These are phyloP conservation scores for Spergularia bocconei DNA, from an alignment of 148 eudicot species.

Conservation along the genomic window DNA sequence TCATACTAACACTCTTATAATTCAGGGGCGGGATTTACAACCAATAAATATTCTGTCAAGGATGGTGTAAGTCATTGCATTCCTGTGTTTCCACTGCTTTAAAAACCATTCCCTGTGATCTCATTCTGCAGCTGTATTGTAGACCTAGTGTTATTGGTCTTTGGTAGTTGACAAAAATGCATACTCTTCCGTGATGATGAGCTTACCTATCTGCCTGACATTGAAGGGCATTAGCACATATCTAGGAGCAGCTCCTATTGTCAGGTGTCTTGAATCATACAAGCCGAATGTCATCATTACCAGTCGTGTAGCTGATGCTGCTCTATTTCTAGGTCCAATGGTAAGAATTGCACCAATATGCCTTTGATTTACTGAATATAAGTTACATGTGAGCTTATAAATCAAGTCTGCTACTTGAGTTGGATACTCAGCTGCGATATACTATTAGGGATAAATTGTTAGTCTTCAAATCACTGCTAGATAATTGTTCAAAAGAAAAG, in stretches of 20 bases:
- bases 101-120: conserved; percentile 7
- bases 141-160: neutral
- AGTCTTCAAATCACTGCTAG: neutral
- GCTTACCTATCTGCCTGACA: conserved; percentile 10
- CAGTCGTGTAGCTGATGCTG: conserved; percentile 94
- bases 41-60: conserved; percentile 10
- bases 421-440: neutral
- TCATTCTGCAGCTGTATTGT: neutral
- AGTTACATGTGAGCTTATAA: no score
- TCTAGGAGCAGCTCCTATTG: conserved; percentile 93
- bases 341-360: conserved; percentile 37
- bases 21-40: conserved; percentile 24
- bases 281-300: conserved; percentile 85
- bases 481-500: neutral
- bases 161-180: neutral
- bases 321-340: conserved; percentile 95
- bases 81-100: conserved; percentile 18
- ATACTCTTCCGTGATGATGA: neutral
- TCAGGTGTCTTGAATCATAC: conserved; percentile 72
- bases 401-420: neutral
- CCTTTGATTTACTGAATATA: neutral
- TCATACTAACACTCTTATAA: conserved; percentile 1
- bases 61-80: conserved; percentile 28
- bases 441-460: no score
- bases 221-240: conserved; percentile 76